A percentile compares a stretch with the other conserved stretches of the same genome.
Conservation (phyloP, 164 flowering plant genomes). For the Vitis cinerea region DNA sequence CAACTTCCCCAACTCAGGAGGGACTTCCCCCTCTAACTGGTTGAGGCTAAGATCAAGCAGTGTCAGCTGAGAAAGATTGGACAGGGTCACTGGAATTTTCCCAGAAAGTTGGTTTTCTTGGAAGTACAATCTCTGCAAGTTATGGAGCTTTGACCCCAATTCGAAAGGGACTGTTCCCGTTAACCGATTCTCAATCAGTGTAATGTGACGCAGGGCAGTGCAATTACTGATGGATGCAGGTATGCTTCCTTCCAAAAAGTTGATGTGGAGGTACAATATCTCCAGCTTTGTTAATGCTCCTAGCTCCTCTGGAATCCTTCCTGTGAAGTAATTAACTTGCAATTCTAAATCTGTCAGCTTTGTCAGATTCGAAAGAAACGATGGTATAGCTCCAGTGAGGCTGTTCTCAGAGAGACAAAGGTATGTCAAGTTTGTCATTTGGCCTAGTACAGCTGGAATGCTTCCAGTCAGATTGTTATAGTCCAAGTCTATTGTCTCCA, state of each 20-base stretch:
- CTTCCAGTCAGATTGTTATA: conserved; percentile 2
- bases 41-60: conserved; percentile 7
- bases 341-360: conserved; percentile 2
- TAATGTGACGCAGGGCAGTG: conserved; percentile 4
- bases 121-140: conserved; percentile 11
- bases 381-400: conserved; percentile 10
- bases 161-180: conserved; percentile 18
- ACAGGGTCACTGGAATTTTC: conserved; percentile 6
- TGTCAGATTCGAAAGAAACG: conserved; percentile 11
- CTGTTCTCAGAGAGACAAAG: conserved; percentile 5
- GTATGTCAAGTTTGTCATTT: conserved; percentile 12
- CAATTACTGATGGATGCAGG: conserved; percentile 17
- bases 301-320: conserved; percentile 10
- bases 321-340: conserved; percentile 8
- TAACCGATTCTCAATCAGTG: conserved; percentile 2
- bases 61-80: conserved; percentile 12
- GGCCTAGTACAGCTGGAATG: conserved; percentile 18
- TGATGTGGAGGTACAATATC: conserved; percentile 10
- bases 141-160: conserved; percentile 11
- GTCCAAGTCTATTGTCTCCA: background rate
- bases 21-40: conserved; percentile 1
- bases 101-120: conserved; percentile 6
- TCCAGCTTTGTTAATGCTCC: conserved; percentile 13
- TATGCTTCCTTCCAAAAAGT: conserved; percentile 11
- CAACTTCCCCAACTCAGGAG: conserved; percentile 3